phyloP scores from a whole-genome alignment of 228 moss, liverwort and hornwort genomes.

The Sphagnum magellanicum region DNA sequence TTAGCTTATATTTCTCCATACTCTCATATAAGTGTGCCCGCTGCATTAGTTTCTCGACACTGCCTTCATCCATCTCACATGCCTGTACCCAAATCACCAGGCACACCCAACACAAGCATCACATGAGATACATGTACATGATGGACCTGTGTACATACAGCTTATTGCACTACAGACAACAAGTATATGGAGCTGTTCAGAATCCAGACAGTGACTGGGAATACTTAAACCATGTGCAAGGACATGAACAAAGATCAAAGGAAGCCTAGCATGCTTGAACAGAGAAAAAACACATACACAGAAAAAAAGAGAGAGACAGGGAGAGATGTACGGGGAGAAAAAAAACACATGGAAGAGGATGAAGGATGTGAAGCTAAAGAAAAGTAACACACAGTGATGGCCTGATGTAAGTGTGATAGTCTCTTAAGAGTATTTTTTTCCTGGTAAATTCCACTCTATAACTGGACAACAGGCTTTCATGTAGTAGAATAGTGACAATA shows the following conservation, averaged over 20 bases:
- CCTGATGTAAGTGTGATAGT: too few relatives aligned
- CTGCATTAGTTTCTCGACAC: constrained; percentile 67
- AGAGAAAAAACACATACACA: too few relatives aligned
- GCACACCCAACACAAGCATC: neutral
- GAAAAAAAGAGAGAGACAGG: too few relatives aligned
- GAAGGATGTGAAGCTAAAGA: too few relatives aligned
- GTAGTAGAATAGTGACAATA: constrained; percentile 6
- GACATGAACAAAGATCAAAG: neutral
- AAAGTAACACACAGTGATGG: too few relatives aligned
- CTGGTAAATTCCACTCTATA: too few relatives aligned
- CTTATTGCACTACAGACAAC: neutral
- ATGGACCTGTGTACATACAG: neutral
- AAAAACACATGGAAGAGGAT: too few relatives aligned
- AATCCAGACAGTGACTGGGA: neutral
- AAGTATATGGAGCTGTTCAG: neutral
- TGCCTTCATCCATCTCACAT: constrained; percentile 59
- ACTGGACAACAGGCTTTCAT: too few relatives aligned
- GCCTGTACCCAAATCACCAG: constrained; percentile 33
- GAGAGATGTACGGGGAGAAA: too few relatives aligned
- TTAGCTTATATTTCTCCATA: constrained; percentile 92
- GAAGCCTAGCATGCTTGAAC: neutral
- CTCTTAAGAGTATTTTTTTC: too few relatives aligned
- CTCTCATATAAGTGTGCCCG: constrained; percentile 92
- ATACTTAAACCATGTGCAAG: neutral
- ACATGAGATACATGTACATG: neutral